These are phyloP conservation scores for Pleomassaria siparia DNA, from an alignment of 2,329 filamentous ascomycete species.

Conservation along the genomic window DNA sequence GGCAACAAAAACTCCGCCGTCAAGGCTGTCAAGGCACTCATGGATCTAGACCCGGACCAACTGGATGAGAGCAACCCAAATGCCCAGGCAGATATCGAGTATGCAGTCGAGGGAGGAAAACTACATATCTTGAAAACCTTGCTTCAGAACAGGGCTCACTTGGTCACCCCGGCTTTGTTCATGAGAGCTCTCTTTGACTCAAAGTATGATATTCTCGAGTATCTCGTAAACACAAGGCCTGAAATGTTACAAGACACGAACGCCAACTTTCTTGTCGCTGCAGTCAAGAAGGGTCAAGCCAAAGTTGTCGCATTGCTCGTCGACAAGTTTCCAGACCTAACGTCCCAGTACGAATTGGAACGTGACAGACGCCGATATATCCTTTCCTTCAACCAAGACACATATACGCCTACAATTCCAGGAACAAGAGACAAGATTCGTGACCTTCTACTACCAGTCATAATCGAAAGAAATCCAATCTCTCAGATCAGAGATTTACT, in stretches of 20 bases:
- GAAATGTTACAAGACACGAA: neutral
- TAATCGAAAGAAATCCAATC: conserved; percentile 1
- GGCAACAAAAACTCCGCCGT: neutral
- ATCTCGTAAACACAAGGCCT: neutral
- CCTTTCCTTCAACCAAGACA: neutral
- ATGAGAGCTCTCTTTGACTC: neutral
- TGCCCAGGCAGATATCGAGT: neutral
- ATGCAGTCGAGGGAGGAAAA: neutral
- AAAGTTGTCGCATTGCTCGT: neutral
- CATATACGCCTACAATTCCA: neutral
- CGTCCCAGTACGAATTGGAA: neutral
- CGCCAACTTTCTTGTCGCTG: neutral
- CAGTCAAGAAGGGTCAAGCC: conserved; percentile 2
- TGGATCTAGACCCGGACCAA: conserved; percentile 1
- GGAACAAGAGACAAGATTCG: neutral
- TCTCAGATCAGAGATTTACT: neutral
- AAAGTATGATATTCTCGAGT: conserved; percentile 1
- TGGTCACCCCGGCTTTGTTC: neutral
- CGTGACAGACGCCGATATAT: neutral
- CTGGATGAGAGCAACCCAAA: conserved; percentile 1
- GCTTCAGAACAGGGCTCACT: neutral
- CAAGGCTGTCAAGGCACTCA: neutral
- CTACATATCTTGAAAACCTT: neutral
- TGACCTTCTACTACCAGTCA: neutral
- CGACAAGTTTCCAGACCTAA: neutral